Conservation (phyloP, 768 basidiomycete genomes). For the Kondoa malvinella region DNA sequence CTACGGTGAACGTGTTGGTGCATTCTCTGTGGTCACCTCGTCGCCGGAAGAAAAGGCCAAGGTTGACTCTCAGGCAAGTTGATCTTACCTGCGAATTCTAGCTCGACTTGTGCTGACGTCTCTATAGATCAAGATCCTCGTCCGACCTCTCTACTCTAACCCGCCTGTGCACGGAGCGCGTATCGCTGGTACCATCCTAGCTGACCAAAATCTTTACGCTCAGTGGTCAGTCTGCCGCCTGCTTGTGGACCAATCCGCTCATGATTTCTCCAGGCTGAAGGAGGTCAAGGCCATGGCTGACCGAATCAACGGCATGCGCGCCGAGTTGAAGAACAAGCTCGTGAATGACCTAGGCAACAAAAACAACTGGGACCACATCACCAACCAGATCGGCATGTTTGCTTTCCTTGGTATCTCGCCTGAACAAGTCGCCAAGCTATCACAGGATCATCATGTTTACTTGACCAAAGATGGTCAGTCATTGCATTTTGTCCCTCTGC, state of each 20-base stretch:
- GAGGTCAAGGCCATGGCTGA: slow-evolving; percentile 87
- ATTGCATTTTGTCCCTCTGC: background rate
- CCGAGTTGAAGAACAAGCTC: slow-evolving; percentile 54
- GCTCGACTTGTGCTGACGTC: background rate
- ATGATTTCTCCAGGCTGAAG: slow-evolving; percentile 11
- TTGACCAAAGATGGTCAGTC: slow-evolving; percentile 16
- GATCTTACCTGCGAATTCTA: background rate
- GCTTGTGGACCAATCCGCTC: background rate
- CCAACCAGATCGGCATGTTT: slow-evolving; percentile 83
- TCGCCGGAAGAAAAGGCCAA: slow-evolving; percentile 49
- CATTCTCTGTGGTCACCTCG: slow-evolving; percentile 63
- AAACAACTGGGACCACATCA: slow-evolving; percentile 89
- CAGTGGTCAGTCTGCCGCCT: slow-evolving; percentile 51
- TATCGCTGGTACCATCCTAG: slow-evolving; percentile 69
- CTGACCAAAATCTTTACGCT: slow-evolving; percentile 52
- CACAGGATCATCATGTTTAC: slow-evolving; percentile 27
- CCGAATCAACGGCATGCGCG: slow-evolving; percentile 81
- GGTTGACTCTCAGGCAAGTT: slow-evolving; percentile 52
- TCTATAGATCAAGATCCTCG: slow-evolving; percentile 27
- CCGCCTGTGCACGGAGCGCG: slow-evolving; percentile 83
- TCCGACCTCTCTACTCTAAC: slow-evolving; percentile 95
- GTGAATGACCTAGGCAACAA: slow-evolving; percentile 68
- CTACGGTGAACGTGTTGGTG: slow-evolving; percentile 86
- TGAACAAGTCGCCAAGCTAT: slow-evolving; percentile 27
- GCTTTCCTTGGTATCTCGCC: slow-evolving; percentile 26